Evolutionary conservation across 139 green algal species (phyloP), one percentile per base, ranked within the genome.

Genomic region (Chlamydomonas sphaeroides): DNA sequence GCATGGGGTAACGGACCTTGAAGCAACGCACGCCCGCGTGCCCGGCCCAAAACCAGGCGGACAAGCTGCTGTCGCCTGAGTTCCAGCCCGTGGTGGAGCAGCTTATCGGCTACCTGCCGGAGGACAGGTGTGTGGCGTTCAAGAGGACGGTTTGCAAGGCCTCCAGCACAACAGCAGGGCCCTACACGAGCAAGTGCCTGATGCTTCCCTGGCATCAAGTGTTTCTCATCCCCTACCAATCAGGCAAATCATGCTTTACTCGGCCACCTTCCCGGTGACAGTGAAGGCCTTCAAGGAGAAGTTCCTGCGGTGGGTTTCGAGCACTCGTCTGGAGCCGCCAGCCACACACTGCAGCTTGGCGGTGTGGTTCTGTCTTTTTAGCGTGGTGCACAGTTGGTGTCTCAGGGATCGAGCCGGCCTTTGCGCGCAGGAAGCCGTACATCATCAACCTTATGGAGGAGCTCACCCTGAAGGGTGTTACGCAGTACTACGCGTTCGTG

Each of bases 391-490:
- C 20, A 18, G 15, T n/a, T n/a, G n/a, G n/a, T 51, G 14, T 51
- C 8, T 20, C 14, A 51, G 10, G 10, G 45, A 51, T 14, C 14
- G 45, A 14, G 45, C 14, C 14, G 45, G 8, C 45, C 25, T 18
- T 2, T 56, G 49, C 56, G 2, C 25, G 42, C 59, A 94, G 92
- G 79, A 98, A 98, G 91, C 97, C 97, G 1, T 98, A 99, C 89
- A 95, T 99, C 81, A 98, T 99, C 84, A 99, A 99, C 91, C 90
- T 99, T 17, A 99, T 99, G 97, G 97, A 99, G 69, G 97, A 99
- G 93, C 94, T 99, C 32, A 99, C 97, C 5, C 93, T 99, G 3
- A 98, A 99, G 89, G 97, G 97, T 75, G 74, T 94, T n/a, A 90
- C 88, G 74, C 96, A 99, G 92, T 99, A 97, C 89, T 99, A 99